Base-by-base conservation (phyloP, 2,329 filamentous ascomycete species). In the Ceratocystis cacaofunesta region DNA sequence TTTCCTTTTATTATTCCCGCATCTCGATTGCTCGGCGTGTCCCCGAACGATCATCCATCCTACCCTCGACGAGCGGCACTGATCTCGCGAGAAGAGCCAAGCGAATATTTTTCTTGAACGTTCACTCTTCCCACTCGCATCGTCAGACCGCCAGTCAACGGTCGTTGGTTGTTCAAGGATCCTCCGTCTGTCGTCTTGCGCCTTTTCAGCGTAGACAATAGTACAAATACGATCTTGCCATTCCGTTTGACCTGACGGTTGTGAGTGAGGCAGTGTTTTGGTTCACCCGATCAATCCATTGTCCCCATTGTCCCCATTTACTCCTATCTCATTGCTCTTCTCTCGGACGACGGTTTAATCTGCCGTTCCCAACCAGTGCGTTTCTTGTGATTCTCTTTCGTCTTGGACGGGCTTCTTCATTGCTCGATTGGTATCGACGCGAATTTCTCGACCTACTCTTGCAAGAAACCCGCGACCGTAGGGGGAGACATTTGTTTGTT, bases 401-500 rank as follows among this genome's bases (percentile, higher is more conserved):
- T 41, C 36, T 41, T 41, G 36, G 1, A 15, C 36, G 10, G 36
- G 12, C 36, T 41, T 41, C 36, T 41, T 41, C 10, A 15, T 76
- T 76, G 72, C 68, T 44, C 69, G 70, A 7, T 25, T 52, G n/a
- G 1, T 7, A 57, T 57, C 52, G 52, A 52, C 48, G 7, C 22
- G 5, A 46, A 6, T 10, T 41, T 41, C 8, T 36, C 36, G 22
- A 32, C 41, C 61, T 46, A 62, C 19, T 44, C 22, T 65, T 50
- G 19, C 55, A 50, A 28, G 19, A 12, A 41, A 41, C 36, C 30
- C 46, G 65, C 48, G 65, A 66, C 74, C 77, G 76, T 78, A 79
- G 90, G 90, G 36, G 89, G 91, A 95, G 88, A 91, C 91, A 95
- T 96, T 96, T 77, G 87, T 76, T 96, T 95, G 91, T 95, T 90